Percentiles rank a stretch among this genome's conserved stretches.
Conservation (phyloP, 768 basidiomycete species). For the Psilocybe azurescens region DNA sequence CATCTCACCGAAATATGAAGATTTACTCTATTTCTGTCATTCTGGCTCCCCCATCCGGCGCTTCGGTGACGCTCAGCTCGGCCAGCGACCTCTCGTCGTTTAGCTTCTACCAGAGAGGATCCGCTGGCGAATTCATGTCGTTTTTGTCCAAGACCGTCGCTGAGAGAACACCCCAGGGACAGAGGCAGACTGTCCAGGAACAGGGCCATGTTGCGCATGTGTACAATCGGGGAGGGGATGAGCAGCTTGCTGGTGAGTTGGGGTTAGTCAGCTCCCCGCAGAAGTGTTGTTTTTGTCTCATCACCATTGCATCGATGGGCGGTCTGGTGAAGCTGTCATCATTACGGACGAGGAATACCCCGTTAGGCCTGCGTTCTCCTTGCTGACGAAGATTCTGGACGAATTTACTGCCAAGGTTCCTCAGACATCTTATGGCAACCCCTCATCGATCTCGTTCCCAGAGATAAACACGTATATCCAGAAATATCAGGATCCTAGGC, state of each 20-base stretch:
- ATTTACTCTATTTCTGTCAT: conserved; percentile 82
- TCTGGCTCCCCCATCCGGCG: conserved; percentile 63
- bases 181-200: conserved; percentile 94
- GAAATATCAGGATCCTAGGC: conserved; percentile 96
- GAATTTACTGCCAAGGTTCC: conserved; percentile 87
- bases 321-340: conserved; percentile 67
- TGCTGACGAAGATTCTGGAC: conserved; percentile 91
- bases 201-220: conserved; percentile 93
- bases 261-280: too few species aligned
- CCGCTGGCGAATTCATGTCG: conserved; percentile 89
- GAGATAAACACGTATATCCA: conserved; percentile 77
- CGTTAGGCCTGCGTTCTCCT: conserved; percentile 93
- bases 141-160: conserved; percentile 95
- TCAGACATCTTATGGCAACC: conserved; percentile 67
- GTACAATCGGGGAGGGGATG: conserved; percentile 88
- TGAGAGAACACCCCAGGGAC: conserved; percentile 84
- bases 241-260: conserved; percentile 77
- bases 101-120: conserved; percentile 91
- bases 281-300: too few species aligned
- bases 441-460: conserved; percentile 75
- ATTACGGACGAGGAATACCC: conserved; percentile 97
- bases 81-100: conserved; percentile 88
- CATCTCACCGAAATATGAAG: conserved; percentile 64
- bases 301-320: too few species aligned
- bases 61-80: conserved; percentile 66